phyloP scores from a whole-genome alignment of 352 stramenopile species.

The Pythium pyrilobum region DNA sequence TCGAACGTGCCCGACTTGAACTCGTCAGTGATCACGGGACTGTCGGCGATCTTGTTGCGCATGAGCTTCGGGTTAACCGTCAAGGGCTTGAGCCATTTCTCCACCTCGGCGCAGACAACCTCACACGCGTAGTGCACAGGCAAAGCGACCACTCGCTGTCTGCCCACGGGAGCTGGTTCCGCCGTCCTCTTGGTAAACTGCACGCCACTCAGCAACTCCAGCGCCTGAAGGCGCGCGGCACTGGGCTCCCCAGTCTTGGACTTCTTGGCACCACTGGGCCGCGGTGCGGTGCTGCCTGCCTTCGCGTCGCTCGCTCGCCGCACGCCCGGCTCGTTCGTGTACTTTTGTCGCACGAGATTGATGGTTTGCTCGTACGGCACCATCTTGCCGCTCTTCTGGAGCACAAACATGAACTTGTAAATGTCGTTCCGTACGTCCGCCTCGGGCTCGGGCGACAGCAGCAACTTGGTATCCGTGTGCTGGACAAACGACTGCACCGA shows the following conservation, averaged over 20 bases:
- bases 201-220: too few relatives aligned
- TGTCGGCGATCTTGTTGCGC: background rate
- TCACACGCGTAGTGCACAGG: background rate
- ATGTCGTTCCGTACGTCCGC: background rate
- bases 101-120: background rate
- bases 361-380: background rate
- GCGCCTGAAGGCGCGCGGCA: too few relatives aligned
- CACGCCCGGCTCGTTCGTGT: too few relatives aligned
- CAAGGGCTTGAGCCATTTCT: background rate
- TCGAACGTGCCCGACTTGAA: background rate
- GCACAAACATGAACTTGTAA: constrained; percentile 3
- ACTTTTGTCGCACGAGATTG: background rate
- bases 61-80: background rate
- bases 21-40: background rate
- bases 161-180: background rate
- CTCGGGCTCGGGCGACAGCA: background rate
- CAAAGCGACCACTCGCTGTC: background rate
- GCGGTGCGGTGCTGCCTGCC: too few relatives aligned
- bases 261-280: too few relatives aligned
- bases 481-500: constrained; percentile 3
- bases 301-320: too few relatives aligned
- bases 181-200: too few relatives aligned
- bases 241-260: too few relatives aligned
- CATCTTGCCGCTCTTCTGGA: background rate
- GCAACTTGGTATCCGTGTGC: constrained; percentile 2